phyloP scores from a whole-genome alignment of 768 basidiomycete species.

The Lentinula sp. region DNA sequence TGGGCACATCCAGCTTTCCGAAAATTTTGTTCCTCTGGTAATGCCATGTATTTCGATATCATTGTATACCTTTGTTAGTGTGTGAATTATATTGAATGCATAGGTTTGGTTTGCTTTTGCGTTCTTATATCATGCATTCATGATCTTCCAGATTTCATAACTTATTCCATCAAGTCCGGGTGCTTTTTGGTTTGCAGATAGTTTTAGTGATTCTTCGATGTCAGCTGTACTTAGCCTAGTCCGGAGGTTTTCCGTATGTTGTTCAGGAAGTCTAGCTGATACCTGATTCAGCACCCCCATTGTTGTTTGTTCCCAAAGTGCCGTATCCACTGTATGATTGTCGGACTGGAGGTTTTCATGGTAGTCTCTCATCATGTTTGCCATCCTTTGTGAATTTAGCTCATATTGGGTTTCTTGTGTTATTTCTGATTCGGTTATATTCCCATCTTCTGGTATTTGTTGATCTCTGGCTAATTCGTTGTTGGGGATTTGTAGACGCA shows the following conservation, averaged over 20 bases:
- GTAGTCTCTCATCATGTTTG: not conserved
- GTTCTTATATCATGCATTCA: not conserved
- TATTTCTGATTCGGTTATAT: conserved; percentile 6
- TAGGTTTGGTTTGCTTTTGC: conserved; percentile 4
- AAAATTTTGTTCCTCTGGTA: conserved; percentile 9
- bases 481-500: not conserved
- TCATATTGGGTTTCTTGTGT: not conserved
- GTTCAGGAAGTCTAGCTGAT: no score
- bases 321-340: not conserved
- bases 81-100: not conserved
- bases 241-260: no score
- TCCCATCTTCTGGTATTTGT: not conserved
- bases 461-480: not conserved
- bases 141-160: not conserved
- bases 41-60: conserved; percentile 23
- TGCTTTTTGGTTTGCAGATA: not conserved
- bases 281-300: not conserved
- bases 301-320: no score
- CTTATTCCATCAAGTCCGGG: not conserved
- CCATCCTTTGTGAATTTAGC: not conserved
- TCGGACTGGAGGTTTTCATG: not conserved
- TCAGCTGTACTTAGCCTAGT: not conserved
- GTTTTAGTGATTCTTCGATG: not conserved
- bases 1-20: conserved; percentile 30
- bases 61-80: not conserved